Evolutionary conservation across 768 basidiomycete genomes (phyloP).

Genomic region (Rhizopogon roseolus): DNA sequence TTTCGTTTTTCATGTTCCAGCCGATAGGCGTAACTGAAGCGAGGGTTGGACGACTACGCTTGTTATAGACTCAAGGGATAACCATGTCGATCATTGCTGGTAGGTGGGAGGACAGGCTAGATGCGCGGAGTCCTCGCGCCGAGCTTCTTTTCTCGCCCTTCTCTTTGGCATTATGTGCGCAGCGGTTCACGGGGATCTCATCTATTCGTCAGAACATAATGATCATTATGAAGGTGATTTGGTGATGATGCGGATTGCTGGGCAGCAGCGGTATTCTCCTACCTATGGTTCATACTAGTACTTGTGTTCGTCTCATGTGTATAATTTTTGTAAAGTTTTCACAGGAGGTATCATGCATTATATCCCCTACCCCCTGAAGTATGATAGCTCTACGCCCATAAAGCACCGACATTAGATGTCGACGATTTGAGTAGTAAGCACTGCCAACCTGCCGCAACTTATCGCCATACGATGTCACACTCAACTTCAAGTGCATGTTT

Average conservation of each 20-base stretch:
- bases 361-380: too few relatives aligned
- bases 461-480: too few relatives aligned
- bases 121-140: background rate
- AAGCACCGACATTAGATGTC: too few relatives aligned
- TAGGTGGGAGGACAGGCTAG: background rate
- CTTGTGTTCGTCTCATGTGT: background rate
- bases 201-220: background rate
- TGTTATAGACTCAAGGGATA: background rate
- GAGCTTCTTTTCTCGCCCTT: background rate
- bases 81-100: background rate
- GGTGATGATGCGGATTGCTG: background rate
- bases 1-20: background rate
- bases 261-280: background rate
- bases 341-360: too few relatives aligned
- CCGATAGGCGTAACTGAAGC: background rate
- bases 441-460: too few relatives aligned
- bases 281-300: background rate
- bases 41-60: background rate
- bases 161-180: background rate
- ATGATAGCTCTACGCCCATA: too few relatives aligned
- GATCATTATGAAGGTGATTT: background rate
- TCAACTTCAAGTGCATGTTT: too few relatives aligned
- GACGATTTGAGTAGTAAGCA: too few relatives aligned
- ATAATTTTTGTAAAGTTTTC: background rate
- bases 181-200: background rate